These are phyloP conservation scores for Xylaria sp. DNA, from an alignment of 2,329 filamentous ascomycete genomes.

Conservation along the genomic window DNA sequence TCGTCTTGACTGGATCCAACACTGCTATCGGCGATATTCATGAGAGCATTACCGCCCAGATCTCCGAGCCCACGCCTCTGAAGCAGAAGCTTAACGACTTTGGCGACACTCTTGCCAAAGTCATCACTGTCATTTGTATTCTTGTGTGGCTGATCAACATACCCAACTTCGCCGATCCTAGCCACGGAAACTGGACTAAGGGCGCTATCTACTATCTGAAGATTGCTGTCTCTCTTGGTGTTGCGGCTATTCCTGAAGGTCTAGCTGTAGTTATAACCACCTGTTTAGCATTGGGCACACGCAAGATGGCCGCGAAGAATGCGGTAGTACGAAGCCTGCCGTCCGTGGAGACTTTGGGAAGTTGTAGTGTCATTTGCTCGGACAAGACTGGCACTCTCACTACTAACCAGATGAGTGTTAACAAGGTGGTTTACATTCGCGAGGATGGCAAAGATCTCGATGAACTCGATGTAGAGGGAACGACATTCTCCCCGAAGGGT, in stretches of 20 bases:
- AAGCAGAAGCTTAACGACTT: conserved; percentile 99
- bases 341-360: conserved; percentile 96
- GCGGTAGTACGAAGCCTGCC: conserved; percentile 95
- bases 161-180: conserved; percentile 93
- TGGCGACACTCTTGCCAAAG: conserved; percentile 94
- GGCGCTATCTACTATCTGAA: conserved; percentile 99
- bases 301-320: conserved; percentile 99
- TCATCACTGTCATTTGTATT: conserved; percentile 96
- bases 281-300: conserved; percentile 92
- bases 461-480: conserved; percentile 90
- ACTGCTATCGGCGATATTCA: conserved; percentile 99
- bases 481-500: conserved; percentile 88
- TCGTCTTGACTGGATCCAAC: conserved; percentile 87
- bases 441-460: conserved; percentile 79
- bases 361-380: conserved; percentile 99
- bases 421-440: conserved; percentile 86
- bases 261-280: conserved; percentile 99
- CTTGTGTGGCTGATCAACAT: conserved; percentile 99
- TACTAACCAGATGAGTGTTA: conserved; percentile 99
- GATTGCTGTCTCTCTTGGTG: conserved; percentile 97
- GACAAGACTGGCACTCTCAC: conserved; percentile 99
- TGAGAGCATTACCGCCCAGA: conserved; percentile 97
- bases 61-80: conserved; percentile 94
- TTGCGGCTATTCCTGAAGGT: conserved; percentile 97
- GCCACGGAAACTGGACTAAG: conserved; percentile 93